Percentiles rank a stretch among this genome's conserved stretches.
Conservation (phyloP, 179 eudicot genomes). For the Heliamphora pulchella region DNA sequence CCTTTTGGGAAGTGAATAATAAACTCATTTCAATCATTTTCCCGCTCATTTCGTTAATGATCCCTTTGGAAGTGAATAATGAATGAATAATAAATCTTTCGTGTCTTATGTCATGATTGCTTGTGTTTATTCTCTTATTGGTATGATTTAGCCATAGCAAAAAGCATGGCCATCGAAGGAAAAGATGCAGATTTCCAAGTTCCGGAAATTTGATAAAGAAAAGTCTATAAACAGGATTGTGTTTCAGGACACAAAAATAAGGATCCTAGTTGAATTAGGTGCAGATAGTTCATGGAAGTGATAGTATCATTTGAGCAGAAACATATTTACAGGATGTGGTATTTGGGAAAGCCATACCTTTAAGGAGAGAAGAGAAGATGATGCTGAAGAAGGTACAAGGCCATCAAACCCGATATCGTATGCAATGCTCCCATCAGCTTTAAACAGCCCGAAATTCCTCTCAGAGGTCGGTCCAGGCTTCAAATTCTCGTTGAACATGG, state of each 20-base stretch:
- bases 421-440: slow-evolving; percentile 72
- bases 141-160: background rate
- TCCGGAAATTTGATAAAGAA: background rate
- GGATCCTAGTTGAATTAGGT: background rate
- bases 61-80: too few relatives aligned
- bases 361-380: slow-evolving; percentile 31
- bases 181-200: background rate
- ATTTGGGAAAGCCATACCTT: slow-evolving; percentile 29
- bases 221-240: background rate
- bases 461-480: slow-evolving; percentile 86
- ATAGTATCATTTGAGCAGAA: background rate
- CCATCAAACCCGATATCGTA: slow-evolving; percentile 75
- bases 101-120: background rate
- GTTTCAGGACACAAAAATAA: background rate
- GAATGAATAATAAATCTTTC: too few relatives aligned
- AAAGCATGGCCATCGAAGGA: background rate
- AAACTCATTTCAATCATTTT: too few relatives aligned
- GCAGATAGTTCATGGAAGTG: too few relatives aligned
- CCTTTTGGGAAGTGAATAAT: too few relatives aligned
- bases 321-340: background rate
- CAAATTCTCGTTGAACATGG: slow-evolving; percentile 69
- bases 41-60: too few relatives aligned
- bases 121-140: too few relatives aligned
- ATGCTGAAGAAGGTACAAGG: slow-evolving; percentile 43
- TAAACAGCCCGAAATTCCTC: slow-evolving; percentile 79